phyloP scores from a whole-genome alignment of 331 rosid species.

The Malus hybrid region DNA sequence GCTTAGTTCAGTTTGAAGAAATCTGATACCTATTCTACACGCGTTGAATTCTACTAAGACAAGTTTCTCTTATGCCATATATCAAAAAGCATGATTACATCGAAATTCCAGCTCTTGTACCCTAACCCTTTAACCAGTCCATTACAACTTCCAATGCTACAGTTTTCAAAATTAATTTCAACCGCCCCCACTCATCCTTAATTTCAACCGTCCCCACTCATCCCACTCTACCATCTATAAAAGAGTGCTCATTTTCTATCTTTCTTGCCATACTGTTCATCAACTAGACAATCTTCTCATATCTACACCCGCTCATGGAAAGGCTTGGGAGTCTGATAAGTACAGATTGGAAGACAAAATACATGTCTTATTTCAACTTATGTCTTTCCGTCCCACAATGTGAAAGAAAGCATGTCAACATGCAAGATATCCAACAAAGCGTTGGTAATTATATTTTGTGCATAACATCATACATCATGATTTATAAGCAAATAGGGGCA shows the following conservation, averaged over 20 bases:
- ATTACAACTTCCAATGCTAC: not conserved
- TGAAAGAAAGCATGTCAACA: too few species aligned
- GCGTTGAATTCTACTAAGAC: not conserved
- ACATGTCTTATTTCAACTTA: not conserved
- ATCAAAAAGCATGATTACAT: not conserved
- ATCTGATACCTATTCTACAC: not conserved
- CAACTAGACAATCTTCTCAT: not conserved
- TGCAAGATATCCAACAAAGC: not conserved
- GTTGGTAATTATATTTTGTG: not conserved
- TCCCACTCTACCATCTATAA: not conserved
- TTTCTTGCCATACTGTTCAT: not conserved
- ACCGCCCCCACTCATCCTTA: not conserved
- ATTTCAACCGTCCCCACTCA: not conserved
- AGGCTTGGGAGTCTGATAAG: not conserved
- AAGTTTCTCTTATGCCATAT: not conserved
- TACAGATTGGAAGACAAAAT: not conserved
- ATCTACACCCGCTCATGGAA: not conserved
- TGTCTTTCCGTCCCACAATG: not conserved
- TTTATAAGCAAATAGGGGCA: not conserved
- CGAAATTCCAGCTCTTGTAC: not conserved
- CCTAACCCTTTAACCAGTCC: not conserved
- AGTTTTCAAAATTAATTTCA: not conserved
- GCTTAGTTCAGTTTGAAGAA: not conserved
- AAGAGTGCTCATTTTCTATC: not conserved
- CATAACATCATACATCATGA: too few species aligned